Evolutionary conservation across 2,329 filamentous ascomycete genomes (phyloP), one percentile per base, ranked within the genome.

Genomic region (Grosmannia huntii): DNA sequence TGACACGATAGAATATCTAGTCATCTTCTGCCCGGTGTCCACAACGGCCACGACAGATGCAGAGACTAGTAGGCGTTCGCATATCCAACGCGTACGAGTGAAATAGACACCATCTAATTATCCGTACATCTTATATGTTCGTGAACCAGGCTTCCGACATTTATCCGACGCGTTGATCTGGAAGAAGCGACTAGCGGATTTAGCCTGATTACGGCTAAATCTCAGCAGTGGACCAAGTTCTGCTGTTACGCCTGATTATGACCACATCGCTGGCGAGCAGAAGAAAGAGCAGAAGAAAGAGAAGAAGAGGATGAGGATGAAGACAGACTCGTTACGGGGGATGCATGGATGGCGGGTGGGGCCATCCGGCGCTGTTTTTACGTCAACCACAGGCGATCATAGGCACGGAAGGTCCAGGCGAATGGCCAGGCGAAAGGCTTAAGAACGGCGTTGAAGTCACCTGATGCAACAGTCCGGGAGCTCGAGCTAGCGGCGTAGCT

Each of bases 191-290:
- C 23, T 28, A n/a, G 6, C 23, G 33, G 4, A 44, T 54, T 54
- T 54, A 54, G 21, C 53, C 53, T 38, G 25, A 55, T 46, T 55
- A 25, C 46, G 53, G 53, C 53, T 55, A 55, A 55, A 55, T 49
- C 3, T 44, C 16, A 19, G 19, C 41, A 19, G 41, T 44, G 41
- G 41, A 44, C 16, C 41, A 19, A 44, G 16, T 44, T 44, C 41
- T 44, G 19, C 16, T 44, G 41, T 44, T 44, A 41, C 19, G 41
- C 5, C 16, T 44, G 14, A 44, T 44, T 7, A 4, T 19, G 41
- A 44, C 4, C 41, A 21, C 21, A 7, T 9, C 19, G 41, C 41
- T 5, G 41, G 41, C 41, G 41, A 44, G 19, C 41, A 44, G 16
- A 16, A 1, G 19, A 44, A 5, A 19, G 41, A 44, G 19, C 19